Percentiles rank a stretch among this genome's conserved stretches.
Evolutionary conservation across 2,329 filamentous ascomycete species (phyloP).

Genomic region (Nigrograna mackinnonii): DNA sequence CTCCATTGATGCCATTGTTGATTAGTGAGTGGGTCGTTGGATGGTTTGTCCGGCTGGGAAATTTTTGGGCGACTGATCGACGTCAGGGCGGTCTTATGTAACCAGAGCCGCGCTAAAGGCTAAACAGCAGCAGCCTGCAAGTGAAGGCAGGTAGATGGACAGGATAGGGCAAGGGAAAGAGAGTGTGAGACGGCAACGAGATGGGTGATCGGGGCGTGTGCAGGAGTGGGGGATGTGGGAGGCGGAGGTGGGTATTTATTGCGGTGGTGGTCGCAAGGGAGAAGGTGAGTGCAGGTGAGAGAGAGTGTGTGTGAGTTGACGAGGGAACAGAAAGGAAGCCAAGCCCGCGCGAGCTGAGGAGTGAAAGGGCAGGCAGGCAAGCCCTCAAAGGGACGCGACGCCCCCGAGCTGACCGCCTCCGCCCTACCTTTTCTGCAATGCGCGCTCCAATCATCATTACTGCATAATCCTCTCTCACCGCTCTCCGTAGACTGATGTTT

Average conservation of each 20-base stretch:
- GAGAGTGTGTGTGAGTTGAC: not conserved
- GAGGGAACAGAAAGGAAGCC: constrained; percentile 3
- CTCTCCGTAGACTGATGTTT: too few species aligned
- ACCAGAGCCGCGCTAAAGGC: constrained; percentile 30
- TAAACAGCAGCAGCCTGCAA: constrained; percentile 6
- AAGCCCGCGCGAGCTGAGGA: too few species aligned
- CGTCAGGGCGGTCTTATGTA: constrained; percentile 30
- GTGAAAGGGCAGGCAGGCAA: too few species aligned
- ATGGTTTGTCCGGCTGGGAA: constrained; percentile 28
- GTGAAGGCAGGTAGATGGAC: too few species aligned
- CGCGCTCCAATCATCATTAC: too few species aligned
- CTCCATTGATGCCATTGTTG: constrained; percentile 58
- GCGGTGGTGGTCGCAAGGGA: too few species aligned
- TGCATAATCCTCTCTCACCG: too few species aligned
- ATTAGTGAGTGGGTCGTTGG: constrained; percentile 21
- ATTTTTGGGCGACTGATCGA: constrained; percentile 33
- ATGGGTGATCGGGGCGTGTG: constrained; percentile 16
- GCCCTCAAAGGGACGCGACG: too few species aligned
- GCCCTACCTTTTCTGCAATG: too few species aligned
- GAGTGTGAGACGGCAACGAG: constrained; percentile 5
- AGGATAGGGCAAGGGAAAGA: not conserved
- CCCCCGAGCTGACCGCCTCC: too few species aligned
- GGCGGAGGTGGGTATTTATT: not conserved
- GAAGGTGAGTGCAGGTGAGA: constrained; percentile 2
- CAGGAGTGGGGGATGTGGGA: not conserved